phyloP scores from a whole-genome alignment of 768 basidiomycete genomes.

The Fomitopsis serialis region DNA sequence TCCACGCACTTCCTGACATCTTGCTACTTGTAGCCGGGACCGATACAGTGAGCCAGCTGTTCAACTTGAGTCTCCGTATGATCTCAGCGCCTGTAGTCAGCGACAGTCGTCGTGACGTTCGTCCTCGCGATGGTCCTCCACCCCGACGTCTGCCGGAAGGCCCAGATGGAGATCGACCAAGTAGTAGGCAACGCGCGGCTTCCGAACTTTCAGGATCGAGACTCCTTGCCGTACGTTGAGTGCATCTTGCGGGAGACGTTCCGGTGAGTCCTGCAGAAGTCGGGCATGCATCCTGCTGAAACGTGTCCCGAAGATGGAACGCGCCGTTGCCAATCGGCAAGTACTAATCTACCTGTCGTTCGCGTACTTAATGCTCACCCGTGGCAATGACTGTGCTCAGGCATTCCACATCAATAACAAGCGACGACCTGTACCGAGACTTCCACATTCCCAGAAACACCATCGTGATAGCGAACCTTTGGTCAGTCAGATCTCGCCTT shows the following conservation, averaged over 20 bases:
- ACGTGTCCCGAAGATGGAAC: conserved; percentile 13
- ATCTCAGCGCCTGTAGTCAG: conserved; percentile 20
- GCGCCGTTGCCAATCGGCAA: conserved; percentile 16
- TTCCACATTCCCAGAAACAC: conserved; percentile 12
- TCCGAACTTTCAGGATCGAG: conserved; percentile 28
- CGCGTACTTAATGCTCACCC: too few relatives aligned
- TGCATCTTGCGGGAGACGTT: conserved; percentile 21
- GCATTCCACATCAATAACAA: conserved; percentile 13
- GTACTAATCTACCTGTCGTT: neutral
- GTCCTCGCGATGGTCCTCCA: conserved; percentile 34
- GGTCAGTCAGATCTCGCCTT: too few relatives aligned
- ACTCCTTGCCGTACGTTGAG: conserved; percentile 31
- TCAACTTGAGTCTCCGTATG: too few relatives aligned
- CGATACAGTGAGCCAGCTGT: conserved; percentile 8
- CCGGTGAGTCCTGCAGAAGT: conserved; percentile 29
- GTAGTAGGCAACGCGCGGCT: conserved; percentile 30
- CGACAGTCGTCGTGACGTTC: conserved; percentile 26
- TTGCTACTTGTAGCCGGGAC: conserved; percentile 2
- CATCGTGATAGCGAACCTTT: conserved; percentile 16
- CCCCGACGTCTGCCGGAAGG: conserved; percentile 30
- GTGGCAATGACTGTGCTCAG: too few relatives aligned
- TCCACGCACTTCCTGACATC: neutral
- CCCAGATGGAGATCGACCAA: conserved; percentile 37
- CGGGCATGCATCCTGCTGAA: conserved; percentile 25
- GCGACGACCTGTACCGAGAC: conserved; percentile 19